A percentile compares a stretch with the other conserved stretches of the same genome.
Evolutionary conservation across 176 grass and related monocot species (phyloP).

Genomic region (Aegilops speltoides): DNA sequence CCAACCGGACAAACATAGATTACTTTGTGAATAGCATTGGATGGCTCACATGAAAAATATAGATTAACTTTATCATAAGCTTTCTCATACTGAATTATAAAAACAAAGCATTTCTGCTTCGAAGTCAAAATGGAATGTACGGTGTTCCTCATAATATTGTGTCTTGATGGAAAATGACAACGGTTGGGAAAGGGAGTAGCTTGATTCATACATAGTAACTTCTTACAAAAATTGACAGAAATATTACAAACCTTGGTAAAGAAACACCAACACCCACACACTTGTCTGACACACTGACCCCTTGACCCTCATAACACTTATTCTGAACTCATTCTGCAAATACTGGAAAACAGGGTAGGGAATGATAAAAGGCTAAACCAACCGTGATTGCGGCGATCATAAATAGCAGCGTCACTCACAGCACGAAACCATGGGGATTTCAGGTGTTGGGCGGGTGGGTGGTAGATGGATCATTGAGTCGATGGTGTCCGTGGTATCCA

Average conservation of each 20-base stretch:
- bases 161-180: too few species aligned
- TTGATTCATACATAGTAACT: neutral
- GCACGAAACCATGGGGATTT: neutral
- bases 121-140: too few species aligned
- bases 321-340: neutral
- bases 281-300: neutral
- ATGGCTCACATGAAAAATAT: too few species aligned
- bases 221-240: neutral
- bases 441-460: neutral
- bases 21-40: too few species aligned
- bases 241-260: neutral
- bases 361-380: neutral
- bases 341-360: neutral
- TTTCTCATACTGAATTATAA: too few species aligned
- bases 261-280: neutral
- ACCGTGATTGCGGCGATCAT: too few species aligned
- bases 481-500: neutral
- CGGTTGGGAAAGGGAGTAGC: too few species aligned
- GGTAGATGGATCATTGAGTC: neutral
- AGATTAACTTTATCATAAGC: too few species aligned
- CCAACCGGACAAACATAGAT: too few species aligned
- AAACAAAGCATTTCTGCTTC: too few species aligned
- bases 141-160: too few species aligned
- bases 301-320: neutral
- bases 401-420: neutral